These are phyloP conservation scores for Fusarium fujikuroi DNA, from an alignment of 2,329 filamentous ascomycete genomes.

Conservation along the genomic window DNA sequence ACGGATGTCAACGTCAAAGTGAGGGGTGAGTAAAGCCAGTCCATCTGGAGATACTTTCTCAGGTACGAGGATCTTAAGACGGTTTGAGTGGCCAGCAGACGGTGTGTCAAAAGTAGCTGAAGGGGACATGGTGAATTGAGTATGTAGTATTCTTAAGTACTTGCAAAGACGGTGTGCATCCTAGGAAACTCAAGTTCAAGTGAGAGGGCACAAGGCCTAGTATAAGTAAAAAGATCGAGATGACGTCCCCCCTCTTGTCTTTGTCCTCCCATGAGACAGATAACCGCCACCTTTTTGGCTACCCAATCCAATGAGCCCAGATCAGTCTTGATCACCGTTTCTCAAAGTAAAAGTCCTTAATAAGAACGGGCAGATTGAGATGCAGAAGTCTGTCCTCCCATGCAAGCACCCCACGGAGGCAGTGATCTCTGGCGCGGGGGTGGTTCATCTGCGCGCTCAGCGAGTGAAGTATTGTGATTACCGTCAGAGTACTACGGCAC, in stretches of 20 bases:
- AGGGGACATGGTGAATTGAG: constrained; percentile 42
- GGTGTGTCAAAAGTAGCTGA: constrained; percentile 41
- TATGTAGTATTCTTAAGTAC: constrained; percentile 1
- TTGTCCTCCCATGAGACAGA: constrained; percentile 28
- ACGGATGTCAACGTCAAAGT: constrained; percentile 76
- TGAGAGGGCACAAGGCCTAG: constrained; percentile 12
- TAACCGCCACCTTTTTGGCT: constrained; percentile 27
- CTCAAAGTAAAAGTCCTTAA: constrained; percentile 33
- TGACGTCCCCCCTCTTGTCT: constrained; percentile 31
- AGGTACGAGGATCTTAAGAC: constrained; percentile 72
- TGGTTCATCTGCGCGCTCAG: neutral
- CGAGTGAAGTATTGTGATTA: neutral
- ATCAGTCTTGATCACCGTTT: constrained; percentile 25
- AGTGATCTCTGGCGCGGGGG: constrained; percentile 25
- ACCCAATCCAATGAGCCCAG: constrained; percentile 28
- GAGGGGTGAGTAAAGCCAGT: constrained; percentile 72
- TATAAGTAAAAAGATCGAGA: constrained; percentile 32
- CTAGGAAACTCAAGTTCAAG: constrained; percentile 7
- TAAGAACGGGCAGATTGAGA: constrained; percentile 23
- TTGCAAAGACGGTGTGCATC: constrained; percentile 22
- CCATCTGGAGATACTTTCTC: constrained; percentile 86
- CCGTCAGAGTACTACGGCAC: neutral
- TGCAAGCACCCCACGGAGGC: constrained; percentile 27
- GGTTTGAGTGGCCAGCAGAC: constrained; percentile 19
- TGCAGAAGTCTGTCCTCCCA: constrained; percentile 16